Base-by-base conservation (phyloP, 345 rosid genomes). In the Aethionema arabicum region DNA sequence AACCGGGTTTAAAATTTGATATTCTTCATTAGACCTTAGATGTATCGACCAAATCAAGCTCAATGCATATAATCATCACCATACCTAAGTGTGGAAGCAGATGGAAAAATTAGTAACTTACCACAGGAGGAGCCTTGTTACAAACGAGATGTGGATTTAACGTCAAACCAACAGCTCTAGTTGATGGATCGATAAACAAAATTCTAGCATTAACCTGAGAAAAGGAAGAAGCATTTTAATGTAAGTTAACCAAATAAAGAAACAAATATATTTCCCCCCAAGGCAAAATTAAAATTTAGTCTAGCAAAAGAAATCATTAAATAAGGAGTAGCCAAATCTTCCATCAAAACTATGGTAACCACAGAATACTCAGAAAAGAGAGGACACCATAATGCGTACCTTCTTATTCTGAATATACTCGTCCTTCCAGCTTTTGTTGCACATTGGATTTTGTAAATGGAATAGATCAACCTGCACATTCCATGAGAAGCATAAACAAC, bases 111-210 rank as follows among this genome's bases (percentile, higher is more conserved):
- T 37, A 9, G 61, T 65, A 30, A 65, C 95, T 77, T 83, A 93
- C 99, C 70, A 72, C 56, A 52, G 88, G 85, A 61, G 97, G 97
- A 69, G 86, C 81, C 64, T 68, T 80, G 70, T 90, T 85, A 49
- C 75, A 83, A 73, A 90, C 72, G 74, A 93, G 91, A 77, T 85
- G 76, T 7, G 84, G 91, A 76, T 87, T 93, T 72, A 93, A 69
- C 38, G 99, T 90, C 88, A 93, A 83, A 67, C 96, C 96, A 58
- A 93, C 75, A 61, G 99, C 99, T 77, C 99, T 85, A 60, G 91
- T 82, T 63, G 85, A 79, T 57, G 97, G 96, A 82, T 93, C 99
- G 14, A 87, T 69, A 74, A 90, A 93, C 63, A 93, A 70, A 77
- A 93, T 83, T 38, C 96, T 85, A 57, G 99, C 96, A 72, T 79